Evolutionary conservation across 768 basidiomycete species (phyloP), one percentile per base, ranked within the genome.

Genomic region (Russula olivacea): DNA sequence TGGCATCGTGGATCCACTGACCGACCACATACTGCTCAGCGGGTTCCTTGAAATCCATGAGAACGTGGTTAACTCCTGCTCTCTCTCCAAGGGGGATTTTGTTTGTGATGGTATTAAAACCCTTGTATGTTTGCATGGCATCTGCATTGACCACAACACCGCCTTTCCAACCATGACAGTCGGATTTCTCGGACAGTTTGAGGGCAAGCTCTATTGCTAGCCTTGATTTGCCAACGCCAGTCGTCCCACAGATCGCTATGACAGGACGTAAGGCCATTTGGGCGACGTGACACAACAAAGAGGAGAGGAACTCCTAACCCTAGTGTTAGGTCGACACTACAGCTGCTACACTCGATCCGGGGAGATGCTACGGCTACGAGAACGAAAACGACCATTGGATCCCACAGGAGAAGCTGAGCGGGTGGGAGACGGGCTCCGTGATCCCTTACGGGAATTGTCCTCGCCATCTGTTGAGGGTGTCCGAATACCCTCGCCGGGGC

Each of bases 61-160:
- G 78, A 61, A 89, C 85, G 76, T 99, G 97, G 23, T 88, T 86
- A 21, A 99, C 78, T 4, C 91, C 93, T 53, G 82, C 78, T 71
- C 80, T 85, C 74, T 99, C 94, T 32, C 80, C 75, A 14, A 78
- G 69, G 1, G 94, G 83, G 17, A 94, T 81, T 76, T 99, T 98
- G 75, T 98, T 98, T 30, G 96, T 98, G 69, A 98, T 87, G 55
- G 95, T 78, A 74, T 97, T 89, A 73, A 98, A 81, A 0, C 96
- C 96, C 19, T 79, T 78, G 73, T 98, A 98, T 14, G 93, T 87
- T 74, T 99, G 97, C 96, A 99, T 98, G 14, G 96, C 85, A 74
- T 99, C 97, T 11, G 95, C 92, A 71, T 98, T 98, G 71, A 99
- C 87, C 68, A 98, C 81, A 70, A 85, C 84, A 9, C 85, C 87